Conservation (phyloP, 2,329 filamentous ascomycete species). For the Phaeoacremonium minimum region DNA sequence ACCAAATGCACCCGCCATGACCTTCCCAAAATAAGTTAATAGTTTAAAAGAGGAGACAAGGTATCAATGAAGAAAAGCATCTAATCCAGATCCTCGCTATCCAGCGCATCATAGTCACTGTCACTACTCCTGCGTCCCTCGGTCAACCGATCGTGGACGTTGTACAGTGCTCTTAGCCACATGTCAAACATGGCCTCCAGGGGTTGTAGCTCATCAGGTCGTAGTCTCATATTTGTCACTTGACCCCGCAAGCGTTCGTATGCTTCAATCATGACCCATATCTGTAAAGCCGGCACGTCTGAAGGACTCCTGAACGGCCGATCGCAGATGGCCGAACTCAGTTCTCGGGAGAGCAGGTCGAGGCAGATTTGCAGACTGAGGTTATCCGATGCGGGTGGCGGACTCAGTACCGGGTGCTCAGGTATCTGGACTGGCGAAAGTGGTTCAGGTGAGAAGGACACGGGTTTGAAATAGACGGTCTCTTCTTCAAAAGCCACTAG, state of each 20-base stretch:
- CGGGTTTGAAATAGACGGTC: slow-evolving; percentile 40
- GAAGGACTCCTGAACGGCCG: slow-evolving; percentile 16
- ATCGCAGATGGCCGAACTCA: slow-evolving; percentile 35
- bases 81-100: slow-evolving; percentile 13
- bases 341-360: slow-evolving; percentile 44
- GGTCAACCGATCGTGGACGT: slow-evolving; percentile 36
- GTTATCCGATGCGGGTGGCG: slow-evolving; percentile 21
- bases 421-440: slow-evolving; percentile 18
- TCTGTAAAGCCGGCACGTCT: slow-evolving; percentile 41
- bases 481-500: slow-evolving; percentile 43
- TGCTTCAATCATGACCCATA: slow-evolving; percentile 56
- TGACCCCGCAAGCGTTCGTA: slow-evolving; percentile 49
- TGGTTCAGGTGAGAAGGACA: slow-evolving; percentile 31
- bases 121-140: slow-evolving; percentile 20
- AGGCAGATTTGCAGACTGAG: slow-evolving; percentile 45
- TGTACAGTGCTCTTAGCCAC: slow-evolving; percentile 46
- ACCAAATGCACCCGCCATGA: too few species aligned
- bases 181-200: slow-evolving; percentile 40
- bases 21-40: too few species aligned
- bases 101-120: slow-evolving; percentile 25
- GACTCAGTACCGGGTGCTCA: slow-evolving; percentile 3
- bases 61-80: slow-evolving; percentile 1
- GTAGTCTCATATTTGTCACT: slow-evolving; percentile 24
- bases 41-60: background rate
- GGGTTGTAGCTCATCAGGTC: slow-evolving; percentile 19